Conservation (phyloP, 2,329 filamentous ascomycete genomes). For the Thielaviopsis euricoi region DNA sequence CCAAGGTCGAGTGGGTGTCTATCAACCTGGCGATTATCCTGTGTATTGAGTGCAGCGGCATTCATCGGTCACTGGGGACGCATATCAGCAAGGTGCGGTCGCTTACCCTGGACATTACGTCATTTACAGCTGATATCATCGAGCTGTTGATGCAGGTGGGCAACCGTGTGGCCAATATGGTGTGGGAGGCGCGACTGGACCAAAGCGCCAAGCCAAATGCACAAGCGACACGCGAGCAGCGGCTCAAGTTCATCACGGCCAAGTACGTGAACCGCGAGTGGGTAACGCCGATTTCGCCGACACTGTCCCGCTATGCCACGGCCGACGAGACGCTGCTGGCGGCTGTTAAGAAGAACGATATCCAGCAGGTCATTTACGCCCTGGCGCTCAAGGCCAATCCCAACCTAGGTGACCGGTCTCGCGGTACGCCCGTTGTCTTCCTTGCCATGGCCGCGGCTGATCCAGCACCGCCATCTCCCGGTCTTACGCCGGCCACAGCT, state of each 20-base stretch:
- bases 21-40: slow-evolving; percentile 94
- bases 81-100: slow-evolving; percentile 97
- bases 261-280: slow-evolving; percentile 82
- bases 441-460: slow-evolving; percentile 85
- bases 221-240: slow-evolving; percentile 71
- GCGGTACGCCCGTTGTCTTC: slow-evolving; percentile 78
- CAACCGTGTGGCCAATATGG: slow-evolving; percentile 87
- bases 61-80: slow-evolving; percentile 87
- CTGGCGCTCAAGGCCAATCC: slow-evolving; percentile 75
- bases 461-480: slow-evolving; percentile 55
- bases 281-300: slow-evolving; percentile 61
- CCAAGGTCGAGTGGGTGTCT: slow-evolving; percentile 96
- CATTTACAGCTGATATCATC: slow-evolving; percentile 92
- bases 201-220: slow-evolving; percentile 54
- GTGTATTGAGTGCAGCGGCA: slow-evolving; percentile 95
- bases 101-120: slow-evolving; percentile 84
- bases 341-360: slow-evolving; percentile 90
- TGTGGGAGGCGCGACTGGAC: slow-evolving; percentile 84
- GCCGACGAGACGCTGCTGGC: slow-evolving; percentile 80
- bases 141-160: slow-evolving; percentile 83
- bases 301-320: slow-evolving; percentile 57
- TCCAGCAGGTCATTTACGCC: slow-evolving; percentile 82
- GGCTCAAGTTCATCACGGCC: slow-evolving; percentile 83
- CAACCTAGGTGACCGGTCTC: slow-evolving; percentile 70
- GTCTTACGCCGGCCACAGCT: slow-evolving; percentile 24